Percentiles rank a stretch among this genome's conserved stretches.
These are phyloP conservation scores for Musa troglodytarum DNA, from an alignment of 176 grass and related monocot species.

Conservation along the genomic window DNA sequence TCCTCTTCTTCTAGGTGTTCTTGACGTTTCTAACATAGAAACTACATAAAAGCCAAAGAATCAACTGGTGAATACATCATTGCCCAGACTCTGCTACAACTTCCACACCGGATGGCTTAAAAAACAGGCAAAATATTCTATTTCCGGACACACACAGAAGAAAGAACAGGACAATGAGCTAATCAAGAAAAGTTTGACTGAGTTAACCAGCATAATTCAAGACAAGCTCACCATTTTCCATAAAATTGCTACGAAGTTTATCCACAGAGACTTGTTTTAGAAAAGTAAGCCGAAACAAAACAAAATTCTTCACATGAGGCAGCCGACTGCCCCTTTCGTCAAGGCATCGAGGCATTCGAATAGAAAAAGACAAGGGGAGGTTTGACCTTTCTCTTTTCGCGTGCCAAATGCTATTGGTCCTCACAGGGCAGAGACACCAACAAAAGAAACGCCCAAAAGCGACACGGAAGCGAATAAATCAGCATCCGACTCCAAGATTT, in stretches of 20 bases:
- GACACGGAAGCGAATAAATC: background rate
- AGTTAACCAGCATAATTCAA: background rate
- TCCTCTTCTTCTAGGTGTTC: background rate
- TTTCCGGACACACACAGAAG: background rate
- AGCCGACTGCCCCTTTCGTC: background rate
- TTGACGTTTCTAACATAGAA: background rate
- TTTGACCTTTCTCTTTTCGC: background rate
- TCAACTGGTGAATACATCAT: too few species aligned
- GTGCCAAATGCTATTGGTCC: background rate
- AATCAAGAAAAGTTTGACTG: background rate
- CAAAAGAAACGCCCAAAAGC: background rate
- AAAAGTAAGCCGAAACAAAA: background rate
- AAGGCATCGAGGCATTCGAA: background rate
- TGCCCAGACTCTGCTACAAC: background rate
- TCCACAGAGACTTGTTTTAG: background rate
- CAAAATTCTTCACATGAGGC: background rate
- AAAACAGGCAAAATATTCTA: background rate
- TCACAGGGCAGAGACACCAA: background rate
- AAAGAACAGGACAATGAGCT: background rate
- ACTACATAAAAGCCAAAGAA: background rate
- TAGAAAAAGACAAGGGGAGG: background rate
- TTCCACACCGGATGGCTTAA: background rate
- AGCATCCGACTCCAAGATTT: background rate
- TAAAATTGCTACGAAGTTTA: background rate
- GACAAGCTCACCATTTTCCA: background rate